phyloP scores from a whole-genome alignment of 371 early-diverging fungal genomes.

The Mortierella sp. region DNA sequence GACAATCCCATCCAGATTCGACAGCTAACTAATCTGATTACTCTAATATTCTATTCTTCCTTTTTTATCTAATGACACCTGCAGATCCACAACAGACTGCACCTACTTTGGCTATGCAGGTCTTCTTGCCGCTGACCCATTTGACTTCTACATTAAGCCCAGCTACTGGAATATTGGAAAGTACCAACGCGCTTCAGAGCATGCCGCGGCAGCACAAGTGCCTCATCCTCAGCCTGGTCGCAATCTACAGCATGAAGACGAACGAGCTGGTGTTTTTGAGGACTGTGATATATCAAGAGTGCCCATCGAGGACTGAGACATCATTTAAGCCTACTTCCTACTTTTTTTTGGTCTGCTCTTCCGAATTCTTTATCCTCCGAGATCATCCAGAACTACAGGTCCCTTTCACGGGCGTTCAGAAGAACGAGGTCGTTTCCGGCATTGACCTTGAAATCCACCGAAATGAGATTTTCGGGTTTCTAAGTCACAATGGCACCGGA shows the following conservation, averaged over 20 bases:
- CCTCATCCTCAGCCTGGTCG: not conserved
- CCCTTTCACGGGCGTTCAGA: slow-evolving; percentile 38
- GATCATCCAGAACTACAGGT: slow-evolving; percentile 33
- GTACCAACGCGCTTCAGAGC: not conserved
- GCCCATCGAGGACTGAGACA: slow-evolving; percentile 39
- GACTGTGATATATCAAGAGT: slow-evolving; percentile 27
- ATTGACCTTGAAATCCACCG: slow-evolving; percentile 48
- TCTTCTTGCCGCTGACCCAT: slow-evolving; percentile 43
- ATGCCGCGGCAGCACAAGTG: not conserved
- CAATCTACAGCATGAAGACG: not conserved
- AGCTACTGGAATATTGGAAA: slow-evolving; percentile 57
- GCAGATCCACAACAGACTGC: slow-evolving; percentile 48
- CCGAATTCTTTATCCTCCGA: slow-evolving; percentile 51
- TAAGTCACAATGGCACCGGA: slow-evolving; percentile 66
- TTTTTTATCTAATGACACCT: slow-evolving; percentile 49
- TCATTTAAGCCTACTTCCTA: slow-evolving; percentile 39
- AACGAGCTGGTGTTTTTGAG: slow-evolving; percentile 52
- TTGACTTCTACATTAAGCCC: slow-evolving; percentile 48
- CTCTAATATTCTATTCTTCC: too few species aligned
- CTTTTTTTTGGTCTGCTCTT: slow-evolving; percentile 42
- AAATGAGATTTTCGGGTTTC: slow-evolving; percentile 58
- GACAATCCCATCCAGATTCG: too few species aligned
- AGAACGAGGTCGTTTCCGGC: slow-evolving; percentile 48
- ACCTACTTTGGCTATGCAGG: slow-evolving; percentile 59
- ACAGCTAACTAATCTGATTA: too few species aligned